Evolutionary conservation across 2,329 filamentous ascomycete species (phyloP).

Genomic region (Ophiostoma ips): DNA sequence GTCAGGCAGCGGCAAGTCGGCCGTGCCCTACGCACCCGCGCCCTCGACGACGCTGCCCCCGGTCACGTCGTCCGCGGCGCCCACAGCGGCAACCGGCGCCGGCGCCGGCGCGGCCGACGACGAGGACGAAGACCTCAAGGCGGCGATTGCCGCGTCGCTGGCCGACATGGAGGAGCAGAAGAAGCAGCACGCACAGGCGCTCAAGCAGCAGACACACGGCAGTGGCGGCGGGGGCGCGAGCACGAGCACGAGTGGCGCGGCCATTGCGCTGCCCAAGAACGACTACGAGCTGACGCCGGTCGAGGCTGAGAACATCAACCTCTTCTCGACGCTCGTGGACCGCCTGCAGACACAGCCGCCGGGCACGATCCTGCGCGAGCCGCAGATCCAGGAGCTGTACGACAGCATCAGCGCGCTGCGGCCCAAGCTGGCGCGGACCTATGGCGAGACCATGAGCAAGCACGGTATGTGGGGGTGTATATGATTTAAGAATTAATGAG

Average conservation of each 20-base stretch:
- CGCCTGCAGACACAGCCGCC: conserved; percentile 88
- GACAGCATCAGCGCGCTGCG: conserved; percentile 89
- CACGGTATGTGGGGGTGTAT: conserved; percentile 49
- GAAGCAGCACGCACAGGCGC: conserved; percentile 67
- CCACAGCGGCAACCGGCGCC: conserved; percentile 10
- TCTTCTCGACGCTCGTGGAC: conserved; percentile 89
- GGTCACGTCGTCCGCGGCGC: background rate
- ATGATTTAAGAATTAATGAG: background rate
- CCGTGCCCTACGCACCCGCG: conserved; percentile 9
- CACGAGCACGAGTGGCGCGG: conserved; percentile 2
- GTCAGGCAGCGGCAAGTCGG: conserved; percentile 17
- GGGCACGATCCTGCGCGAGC: conserved; percentile 89
- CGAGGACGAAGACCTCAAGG: conserved; percentile 83
- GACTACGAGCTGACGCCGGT: conserved; percentile 89
- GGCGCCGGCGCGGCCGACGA: conserved; percentile 27
- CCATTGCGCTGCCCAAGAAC: conserved; percentile 59
- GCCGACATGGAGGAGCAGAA: conserved; percentile 98
- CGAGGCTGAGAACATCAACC: conserved; percentile 93
- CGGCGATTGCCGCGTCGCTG: conserved; percentile 86
- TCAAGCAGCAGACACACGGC: conserved; percentile 63
- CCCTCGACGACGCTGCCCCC: background rate
- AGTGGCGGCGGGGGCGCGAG: too few species aligned
- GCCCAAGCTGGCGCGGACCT: conserved; percentile 86
- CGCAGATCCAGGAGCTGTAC: conserved; percentile 95
- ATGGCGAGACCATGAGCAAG: conserved; percentile 99